A percentile compares a stretch with the other conserved stretches of the same genome.
phyloP scores from a whole-genome alignment of 2,329 filamentous ascomycete species.

The Arthrobotrys entomopaga region DNA sequence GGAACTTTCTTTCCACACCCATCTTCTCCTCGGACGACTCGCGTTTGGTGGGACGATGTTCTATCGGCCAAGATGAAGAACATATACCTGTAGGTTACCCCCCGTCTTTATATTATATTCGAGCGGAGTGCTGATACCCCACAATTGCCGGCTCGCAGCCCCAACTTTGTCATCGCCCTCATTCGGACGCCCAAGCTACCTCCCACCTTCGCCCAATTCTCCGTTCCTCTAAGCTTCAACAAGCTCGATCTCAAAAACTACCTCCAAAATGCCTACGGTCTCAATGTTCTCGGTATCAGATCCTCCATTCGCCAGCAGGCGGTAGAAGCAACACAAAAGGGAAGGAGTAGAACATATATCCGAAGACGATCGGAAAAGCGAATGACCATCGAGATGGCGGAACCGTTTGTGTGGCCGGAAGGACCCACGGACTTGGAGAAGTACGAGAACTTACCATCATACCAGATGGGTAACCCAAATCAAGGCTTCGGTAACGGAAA shows the following conservation, averaged over 20 bases:
- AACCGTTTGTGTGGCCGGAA: conserved; percentile 89
- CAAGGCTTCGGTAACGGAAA: background rate
- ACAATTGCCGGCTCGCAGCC: conserved; percentile 67
- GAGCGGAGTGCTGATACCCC: background rate
- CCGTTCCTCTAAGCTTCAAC: conserved; percentile 89
- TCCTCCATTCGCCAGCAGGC: conserved; percentile 80
- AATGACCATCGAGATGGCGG: conserved; percentile 90
- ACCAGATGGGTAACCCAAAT: conserved; percentile 19
- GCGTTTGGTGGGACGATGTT: conserved; percentile 35
- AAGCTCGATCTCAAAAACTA: conserved; percentile 98
- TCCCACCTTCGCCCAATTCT: conserved; percentile 85
- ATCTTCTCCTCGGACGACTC: conserved; percentile 4
- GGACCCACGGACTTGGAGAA: conserved; percentile 70
- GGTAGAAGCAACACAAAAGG: conserved; percentile 66
- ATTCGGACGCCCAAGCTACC: conserved; percentile 77
- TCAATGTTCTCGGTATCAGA: conserved; percentile 77
- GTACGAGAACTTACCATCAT: conserved; percentile 61
- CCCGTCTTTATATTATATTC: conserved; percentile 5
- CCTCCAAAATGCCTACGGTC: conserved; percentile 83
- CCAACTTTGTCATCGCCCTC: conserved; percentile 82
- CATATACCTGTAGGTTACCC: conserved; percentile 64
- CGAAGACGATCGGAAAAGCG: conserved; percentile 81
- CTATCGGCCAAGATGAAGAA: conserved; percentile 62
- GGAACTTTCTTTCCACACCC: background rate
- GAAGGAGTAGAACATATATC: conserved; percentile 67